Base-by-base conservation (phyloP, 148 eudicot species). In the Nepenthes mirabilis region DNA sequence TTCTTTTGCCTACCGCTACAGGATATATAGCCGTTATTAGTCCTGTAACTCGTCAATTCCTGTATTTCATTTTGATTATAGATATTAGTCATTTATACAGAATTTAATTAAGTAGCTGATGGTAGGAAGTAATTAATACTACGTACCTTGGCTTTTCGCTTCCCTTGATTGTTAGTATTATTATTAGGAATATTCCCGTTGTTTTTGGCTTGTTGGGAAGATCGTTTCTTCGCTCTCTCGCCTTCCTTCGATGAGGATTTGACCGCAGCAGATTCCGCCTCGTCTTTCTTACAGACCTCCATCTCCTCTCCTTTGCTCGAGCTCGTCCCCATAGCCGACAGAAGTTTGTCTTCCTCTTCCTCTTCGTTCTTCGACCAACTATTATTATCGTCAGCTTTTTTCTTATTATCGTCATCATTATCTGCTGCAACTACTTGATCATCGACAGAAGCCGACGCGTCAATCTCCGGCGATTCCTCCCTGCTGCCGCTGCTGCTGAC, bases 141-240 rank as follows among this genome's bases (percentile, higher is more conserved):
- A 14, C 9, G 57, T 56, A 77, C 81, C 81, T 77, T 77, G 8
- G 77, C 59, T 66, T 77, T 77, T 14, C 81, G 58, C 68, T 77
- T 77, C 13, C 71, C 71, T 23, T 77, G 70, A 43, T 59, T 56
- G 9, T 34, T 66, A 33, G 47, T 72, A 12, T 14, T 55, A 14
- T 53, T 65, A 35, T 33, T 65, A 55, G 23, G 23, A 23, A 0
- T 23, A 23, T 23, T 23, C 23, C 23, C 23, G 23, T 23, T 23
- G 23, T 23, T 23, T 23, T 23, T 23, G 23, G 23, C 23, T 23
- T 23, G 23, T 23, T 23, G 23, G 23, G 23, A 23, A 23, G 23
- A 23, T 23, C 47, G 49, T 14, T 60, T 62, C 43, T 53, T 69
- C 11, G 43, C 11, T 6, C 65, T 62, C 11, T 43, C 23, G 23